Conservation (phyloP, 2,329 filamentous ascomycete genomes). For the Alternaria angustiovoidea region DNA sequence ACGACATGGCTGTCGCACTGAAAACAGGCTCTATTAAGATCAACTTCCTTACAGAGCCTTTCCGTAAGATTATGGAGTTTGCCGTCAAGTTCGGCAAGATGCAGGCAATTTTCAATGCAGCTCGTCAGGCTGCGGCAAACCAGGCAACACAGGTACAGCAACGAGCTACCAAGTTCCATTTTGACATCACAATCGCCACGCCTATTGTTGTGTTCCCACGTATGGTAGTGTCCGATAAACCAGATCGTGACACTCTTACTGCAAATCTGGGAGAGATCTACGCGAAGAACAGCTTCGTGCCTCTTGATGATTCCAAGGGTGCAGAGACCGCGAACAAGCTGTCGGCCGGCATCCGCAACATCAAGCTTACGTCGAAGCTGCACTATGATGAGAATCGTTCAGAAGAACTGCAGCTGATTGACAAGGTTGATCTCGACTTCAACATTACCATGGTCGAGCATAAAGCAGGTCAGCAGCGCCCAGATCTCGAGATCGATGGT, state of each 20-base stretch:
- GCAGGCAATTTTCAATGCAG: conserved; percentile 98
- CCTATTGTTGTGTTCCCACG: conserved; percentile 96
- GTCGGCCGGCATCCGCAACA: conserved; percentile 88
- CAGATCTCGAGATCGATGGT: conserved; percentile 90
- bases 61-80: conserved; percentile 97
- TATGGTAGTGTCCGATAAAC: conserved; percentile 72
- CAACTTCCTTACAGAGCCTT: conserved; percentile 96
- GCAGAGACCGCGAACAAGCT: conserved; percentile 86
- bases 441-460: conserved; percentile 93
- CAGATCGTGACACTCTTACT: conserved; percentile 82
- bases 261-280: conserved; percentile 98
- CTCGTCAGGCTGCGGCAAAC: conserved; percentile 89
- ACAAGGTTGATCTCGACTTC: conserved; percentile 94
- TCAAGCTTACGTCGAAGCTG: conserved; percentile 87
- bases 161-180: conserved; percentile 87
- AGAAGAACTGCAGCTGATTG: conserved; percentile 95
- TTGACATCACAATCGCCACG: conserved; percentile 91
- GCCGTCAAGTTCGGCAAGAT: conserved; percentile 99
- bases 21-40: conserved; percentile 94
- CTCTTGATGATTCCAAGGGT: conserved; percentile 77
- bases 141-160: conserved; percentile 95
- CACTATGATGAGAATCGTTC: conserved; percentile 75
- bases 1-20: conserved; percentile 89
- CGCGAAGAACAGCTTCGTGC: conserved; percentile 89
- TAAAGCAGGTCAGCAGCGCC: conserved; percentile 75